Percentiles rank a stretch among this genome's conserved stretches.
These are phyloP conservation scores for Artemisia argyi DNA, from an alignment of 129 eudicot genomes.

Conservation along the genomic window DNA sequence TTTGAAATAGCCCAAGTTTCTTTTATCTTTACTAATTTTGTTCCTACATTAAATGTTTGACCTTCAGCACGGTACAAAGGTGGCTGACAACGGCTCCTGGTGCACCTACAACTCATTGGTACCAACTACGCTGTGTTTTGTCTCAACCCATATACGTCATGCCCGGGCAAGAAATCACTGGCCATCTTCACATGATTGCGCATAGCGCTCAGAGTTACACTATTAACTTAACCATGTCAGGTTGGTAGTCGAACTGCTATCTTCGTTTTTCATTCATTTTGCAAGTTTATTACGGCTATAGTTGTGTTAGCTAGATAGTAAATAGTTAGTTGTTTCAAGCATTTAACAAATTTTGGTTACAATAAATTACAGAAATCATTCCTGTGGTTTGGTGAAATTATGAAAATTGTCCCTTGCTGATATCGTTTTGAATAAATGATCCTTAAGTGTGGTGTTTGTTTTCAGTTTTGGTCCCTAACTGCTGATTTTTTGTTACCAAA, in stretches of 20 bases:
- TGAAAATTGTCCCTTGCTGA: too few relatives aligned
- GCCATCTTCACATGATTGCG: constrained; percentile 88
- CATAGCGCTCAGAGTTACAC: constrained; percentile 96
- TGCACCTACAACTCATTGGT: constrained; percentile 98
- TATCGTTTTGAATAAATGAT: too few relatives aligned
- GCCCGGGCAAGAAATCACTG: constrained; percentile 97
- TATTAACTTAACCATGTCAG: constrained; percentile 83
- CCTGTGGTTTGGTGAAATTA: too few relatives aligned
- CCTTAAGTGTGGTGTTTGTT: too few relatives aligned
- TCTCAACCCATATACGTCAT: constrained; percentile 89
- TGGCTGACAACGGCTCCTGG: constrained; percentile 99
- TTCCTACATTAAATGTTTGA: constrained; percentile 2
- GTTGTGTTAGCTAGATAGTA: too few relatives aligned
- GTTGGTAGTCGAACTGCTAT: constrained; percentile 34
- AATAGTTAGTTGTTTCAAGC: too few relatives aligned
- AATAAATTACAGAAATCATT: too few relatives aligned
- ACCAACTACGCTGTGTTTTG: constrained; percentile 89
- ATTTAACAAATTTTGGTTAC: too few relatives aligned
- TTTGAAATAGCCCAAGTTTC: too few relatives aligned
- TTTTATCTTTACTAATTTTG: too few relatives aligned
- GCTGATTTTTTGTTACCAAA: too few relatives aligned
- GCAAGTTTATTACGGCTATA: not conserved
- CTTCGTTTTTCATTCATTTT: not conserved
- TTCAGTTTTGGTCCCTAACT: too few relatives aligned
- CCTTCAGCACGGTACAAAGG: constrained; percentile 74